A percentile compares a stretch with the other conserved stretches of the same genome.
Conservation (phyloP, 2,329 filamentous ascomycete genomes). For the Metarhizium robertsii region DNA sequence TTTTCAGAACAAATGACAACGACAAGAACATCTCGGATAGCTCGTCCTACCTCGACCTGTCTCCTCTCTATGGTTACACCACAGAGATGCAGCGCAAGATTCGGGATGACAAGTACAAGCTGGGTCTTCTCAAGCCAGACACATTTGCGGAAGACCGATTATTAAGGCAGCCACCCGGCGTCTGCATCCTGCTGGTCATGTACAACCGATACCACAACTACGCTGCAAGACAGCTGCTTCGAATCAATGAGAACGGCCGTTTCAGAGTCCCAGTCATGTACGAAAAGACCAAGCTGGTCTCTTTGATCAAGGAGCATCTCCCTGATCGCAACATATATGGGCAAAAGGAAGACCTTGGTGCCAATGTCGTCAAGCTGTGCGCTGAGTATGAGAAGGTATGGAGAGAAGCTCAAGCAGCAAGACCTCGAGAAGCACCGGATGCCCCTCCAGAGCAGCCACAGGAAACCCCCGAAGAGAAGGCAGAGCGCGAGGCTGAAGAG, state of each 20-base stretch:
- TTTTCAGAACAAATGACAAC: slow-evolving; percentile 29
- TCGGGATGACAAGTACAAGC: slow-evolving; percentile 20
- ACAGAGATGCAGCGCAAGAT: slow-evolving; percentile 22
- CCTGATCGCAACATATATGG: too few species aligned
- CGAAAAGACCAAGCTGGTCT: background rate
- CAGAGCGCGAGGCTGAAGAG: too few species aligned
- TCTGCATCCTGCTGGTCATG: slow-evolving; percentile 61
- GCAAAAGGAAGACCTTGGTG: too few species aligned
- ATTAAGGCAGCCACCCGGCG: slow-evolving; percentile 55
- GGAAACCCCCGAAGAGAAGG: too few species aligned
- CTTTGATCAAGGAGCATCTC: too few species aligned
- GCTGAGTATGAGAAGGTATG: too few species aligned
- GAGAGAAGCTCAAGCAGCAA: too few species aligned
- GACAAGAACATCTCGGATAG: slow-evolving; percentile 20
- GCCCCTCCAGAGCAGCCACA: too few species aligned
- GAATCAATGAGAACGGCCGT: slow-evolving; percentile 32
- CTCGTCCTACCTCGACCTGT: slow-evolving; percentile 37
- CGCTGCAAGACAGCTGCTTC: slow-evolving; percentile 57
- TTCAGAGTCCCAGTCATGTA: slow-evolving; percentile 21
- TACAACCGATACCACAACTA: slow-evolving; percentile 75
- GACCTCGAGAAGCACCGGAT: too few species aligned
- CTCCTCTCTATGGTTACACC: slow-evolving; percentile 32
- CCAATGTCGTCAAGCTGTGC: too few species aligned
- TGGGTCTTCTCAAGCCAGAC: slow-evolving; percentile 36
- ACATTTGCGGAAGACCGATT: slow-evolving; percentile 56